Base-by-base conservation (phyloP, 2,329 filamentous ascomycete species). In the Aspergillus sp. region DNA sequence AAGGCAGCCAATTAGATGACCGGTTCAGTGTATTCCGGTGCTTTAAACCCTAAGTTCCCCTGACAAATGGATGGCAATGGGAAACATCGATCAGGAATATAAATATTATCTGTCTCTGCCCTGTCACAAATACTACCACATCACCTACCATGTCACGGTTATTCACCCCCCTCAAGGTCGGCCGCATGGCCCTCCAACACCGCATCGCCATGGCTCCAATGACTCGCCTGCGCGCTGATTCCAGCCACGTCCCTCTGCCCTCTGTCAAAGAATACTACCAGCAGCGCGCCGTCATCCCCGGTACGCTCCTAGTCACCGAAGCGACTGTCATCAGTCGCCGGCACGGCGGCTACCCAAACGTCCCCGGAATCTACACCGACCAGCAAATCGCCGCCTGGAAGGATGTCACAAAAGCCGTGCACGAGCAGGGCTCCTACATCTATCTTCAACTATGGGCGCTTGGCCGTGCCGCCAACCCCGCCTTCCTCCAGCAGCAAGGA, bases 371-470 rank as follows among this genome's bases (percentile, higher is more conserved):
- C 65, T 86, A 78, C 66, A 82, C 69, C 17, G 71, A 79, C 0
- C 78, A 76, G 14, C 84, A 88, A 57, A 77, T 87, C 37, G 77
- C 76, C 1, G 82, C 76, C 0, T 90, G 87, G 87, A 84, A 80
- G 60, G 72, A 78, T 9, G 74, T 90, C 39, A 86, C 83, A 2
- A 80, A 85, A 21, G 83, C 82, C 0, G 85, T 90, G 0, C 88
- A 90, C 68, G 76, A 76, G 23, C 86, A 86, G 64, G 83, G 82
- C 4, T 81, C 79, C 21, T 84, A 79, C 66, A 85, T 89, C 50
- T 88, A 79, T 72, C 69, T 80, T 2, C 88, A 90, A 66, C 75
- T 90, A 0, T 89, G 84, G 79, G 81, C 80, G 0, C 74, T 85
- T 6, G 86, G 88, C 4, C 81, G 87, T 4, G 79, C 80, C 2